Conservation (phyloP, 139 green algal species). For the Volvox reticuliferus region DNA sequence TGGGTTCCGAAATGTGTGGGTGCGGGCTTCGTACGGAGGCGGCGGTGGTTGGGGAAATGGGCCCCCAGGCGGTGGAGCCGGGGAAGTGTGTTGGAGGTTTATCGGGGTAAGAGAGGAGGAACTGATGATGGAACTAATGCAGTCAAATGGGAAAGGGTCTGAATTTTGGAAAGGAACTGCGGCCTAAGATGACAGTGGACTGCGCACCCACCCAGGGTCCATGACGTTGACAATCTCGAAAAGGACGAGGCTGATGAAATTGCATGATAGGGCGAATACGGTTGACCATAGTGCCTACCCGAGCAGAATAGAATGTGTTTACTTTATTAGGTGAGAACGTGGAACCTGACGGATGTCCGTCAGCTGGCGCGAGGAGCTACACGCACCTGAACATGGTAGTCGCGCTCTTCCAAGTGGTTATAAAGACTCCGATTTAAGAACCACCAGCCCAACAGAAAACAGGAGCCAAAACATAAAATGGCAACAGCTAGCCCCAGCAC, state of each 20-base stretch:
- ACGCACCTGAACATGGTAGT: conserved; percentile 62
- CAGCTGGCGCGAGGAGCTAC: not conserved
- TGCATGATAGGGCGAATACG: conserved; percentile 92
- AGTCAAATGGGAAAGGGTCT: too few species aligned
- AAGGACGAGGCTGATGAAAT: conserved; percentile 91
- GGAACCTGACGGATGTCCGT: not conserved
- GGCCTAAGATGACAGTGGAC: too few species aligned
- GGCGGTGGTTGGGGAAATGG: too few species aligned
- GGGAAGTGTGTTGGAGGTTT: too few species aligned
- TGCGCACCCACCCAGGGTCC: conserved; percentile 61
- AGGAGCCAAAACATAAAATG: conserved; percentile 16
- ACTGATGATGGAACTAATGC: too few species aligned
- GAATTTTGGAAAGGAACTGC: too few species aligned
- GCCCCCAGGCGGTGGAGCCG: too few species aligned
- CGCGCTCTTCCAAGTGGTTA: conserved; percentile 64
- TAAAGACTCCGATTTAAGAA: conserved; percentile 68
- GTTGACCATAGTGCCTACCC: conserved; percentile 84
- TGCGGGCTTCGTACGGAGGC: too few species aligned
- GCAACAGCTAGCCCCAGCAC: conserved; percentile 7
- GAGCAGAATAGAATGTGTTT: not conserved
- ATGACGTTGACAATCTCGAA: conserved; percentile 91
- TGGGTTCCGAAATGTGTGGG: too few species aligned
- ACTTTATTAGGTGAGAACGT: not conserved
- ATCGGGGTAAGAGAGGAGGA: too few species aligned
- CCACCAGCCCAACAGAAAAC: conserved; percentile 60